These are phyloP conservation scores for Wallacemonas sp. DNA, from an alignment of 208 protist genomes.

Conservation along the genomic window DNA sequence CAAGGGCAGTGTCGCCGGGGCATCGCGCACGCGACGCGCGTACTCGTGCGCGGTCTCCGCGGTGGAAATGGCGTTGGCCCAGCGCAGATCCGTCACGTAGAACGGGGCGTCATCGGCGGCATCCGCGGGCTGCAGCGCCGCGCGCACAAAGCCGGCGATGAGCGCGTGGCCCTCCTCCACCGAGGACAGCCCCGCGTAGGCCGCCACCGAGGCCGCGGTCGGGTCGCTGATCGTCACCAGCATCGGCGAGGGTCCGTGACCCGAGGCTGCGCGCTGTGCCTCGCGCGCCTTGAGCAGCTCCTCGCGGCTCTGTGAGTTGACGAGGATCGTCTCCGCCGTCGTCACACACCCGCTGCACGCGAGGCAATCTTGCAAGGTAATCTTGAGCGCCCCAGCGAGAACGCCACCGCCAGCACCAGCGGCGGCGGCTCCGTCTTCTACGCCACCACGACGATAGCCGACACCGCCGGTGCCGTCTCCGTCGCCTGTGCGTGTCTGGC, in stretches of 20 bases:
- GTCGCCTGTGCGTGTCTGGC: not conserved
- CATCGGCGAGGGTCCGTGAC: conserved; percentile 29
- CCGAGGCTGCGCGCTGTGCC: not conserved
- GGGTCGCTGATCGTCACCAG: conserved; percentile 94
- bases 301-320: conserved; percentile 72
- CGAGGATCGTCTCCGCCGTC: conserved; percentile 96
- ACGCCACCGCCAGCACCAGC: not conserved
- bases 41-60: conserved; percentile 87
- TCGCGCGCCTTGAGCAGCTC: conserved; percentile 37
- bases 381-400: conserved; percentile 62
- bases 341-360: conserved; percentile 97
- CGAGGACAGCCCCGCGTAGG: conserved; percentile 52
- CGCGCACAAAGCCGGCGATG: conserved; percentile 79
- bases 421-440: not conserved
- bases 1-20: conserved; percentile 73
- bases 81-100: conserved; percentile 83
- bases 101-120: conserved; percentile 5
- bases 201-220: conserved; percentile 90
- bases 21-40: conserved; percentile 29
- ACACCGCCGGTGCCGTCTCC: not conserved
- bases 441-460: not conserved
- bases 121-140: conserved; percentile 8
- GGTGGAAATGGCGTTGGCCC: conserved; percentile 75
- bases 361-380: conserved; percentile 87
- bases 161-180: conserved; percentile 41